Conservation (phyloP, 1,284 basidiomycete genomes). For the Volvariella surrecta region DNA sequence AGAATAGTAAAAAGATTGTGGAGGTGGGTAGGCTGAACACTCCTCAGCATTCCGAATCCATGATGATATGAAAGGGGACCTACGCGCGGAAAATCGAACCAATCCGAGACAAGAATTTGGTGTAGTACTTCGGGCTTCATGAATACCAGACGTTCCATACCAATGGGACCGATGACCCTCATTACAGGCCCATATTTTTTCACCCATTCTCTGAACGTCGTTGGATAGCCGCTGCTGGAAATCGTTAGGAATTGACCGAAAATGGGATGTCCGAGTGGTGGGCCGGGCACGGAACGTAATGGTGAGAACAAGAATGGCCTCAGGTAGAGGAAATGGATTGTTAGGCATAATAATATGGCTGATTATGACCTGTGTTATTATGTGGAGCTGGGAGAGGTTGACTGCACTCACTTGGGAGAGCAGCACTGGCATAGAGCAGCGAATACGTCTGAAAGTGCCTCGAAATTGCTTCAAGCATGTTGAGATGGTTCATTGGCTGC, state of each 20-base stretch:
- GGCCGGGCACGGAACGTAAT: constrained; percentile 33
- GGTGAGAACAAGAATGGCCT: constrained; percentile 31
- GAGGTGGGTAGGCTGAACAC: constrained; percentile 31
- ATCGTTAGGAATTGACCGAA: constrained; percentile 29
- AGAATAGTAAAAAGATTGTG: constrained; percentile 30
- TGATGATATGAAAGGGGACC: constrained; percentile 7
- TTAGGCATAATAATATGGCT: no score
- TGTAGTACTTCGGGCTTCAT: constrained; percentile 32
- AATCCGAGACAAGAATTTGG: constrained; percentile 34
- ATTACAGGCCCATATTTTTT: constrained; percentile 34
- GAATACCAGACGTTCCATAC: constrained; percentile 36
- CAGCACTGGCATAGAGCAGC: no score
- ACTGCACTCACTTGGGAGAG: no score
- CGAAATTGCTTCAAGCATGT: no score
- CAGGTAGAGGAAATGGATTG: no score
- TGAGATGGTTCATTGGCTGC: no score
- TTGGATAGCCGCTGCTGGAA: constrained; percentile 31
- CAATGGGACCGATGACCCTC: constrained; percentile 34
- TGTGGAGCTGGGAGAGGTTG: no score
- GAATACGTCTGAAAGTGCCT: no score
- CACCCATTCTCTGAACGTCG: constrained; percentile 36
- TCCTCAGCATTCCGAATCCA: no score
- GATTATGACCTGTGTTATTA: no score
- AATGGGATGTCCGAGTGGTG: constrained; percentile 26
- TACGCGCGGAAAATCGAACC: constrained; percentile 37